Evolutionary conservation across 768 basidiomycete genomes (phyloP), one percentile per base, ranked within the genome.

Genomic region (Boletus vinaceobasis): DNA sequence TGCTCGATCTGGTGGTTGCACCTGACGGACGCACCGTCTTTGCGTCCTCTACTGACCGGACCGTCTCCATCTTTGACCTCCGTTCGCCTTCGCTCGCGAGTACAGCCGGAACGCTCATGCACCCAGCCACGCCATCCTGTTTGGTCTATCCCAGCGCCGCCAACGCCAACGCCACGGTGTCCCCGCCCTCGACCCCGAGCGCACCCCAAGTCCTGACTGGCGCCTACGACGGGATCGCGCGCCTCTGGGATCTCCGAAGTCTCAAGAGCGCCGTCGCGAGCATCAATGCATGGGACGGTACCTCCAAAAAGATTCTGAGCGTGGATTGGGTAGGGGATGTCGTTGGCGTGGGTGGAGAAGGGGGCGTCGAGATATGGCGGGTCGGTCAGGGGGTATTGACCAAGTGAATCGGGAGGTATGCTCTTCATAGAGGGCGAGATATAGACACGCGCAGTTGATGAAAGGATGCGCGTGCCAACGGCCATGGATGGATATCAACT

Each of bases 191-290:
- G 29, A 26, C 1, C 1, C 2, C 27, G 15, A 35, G 31, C 3
- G 58, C 66, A 19, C 66, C 84, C 31, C 87, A 88, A 63, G 73
- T 89, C 10, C 73, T 86, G 19, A 88, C 81, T 0, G 91, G 88
- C 5, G 80, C 84, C 0, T 90, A 93, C 64, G 90, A 93, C 53
- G 89, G 91, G 11, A 72, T 85, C 2, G 87, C 85, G 0, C 76
- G 89, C 5, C 65, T 93, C 4, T 93, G 89, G 88, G 90, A 93
- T 65, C 65, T 90, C 26, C 77, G 89, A 5, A 91, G 86, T 60
- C 75, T 78, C 15, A 84, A 85, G 60, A 74, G 77, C 14, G 81
- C 87, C 1, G 75, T 92, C 43, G 77, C 86, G 21, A 82, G 75
- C 55, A 86, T 91, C 64, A 79, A 78, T 44, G 78, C 76, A 2